Conservation (phyloP, 202 grass and related monocot genomes). For the Digitaria exilis region DNA sequence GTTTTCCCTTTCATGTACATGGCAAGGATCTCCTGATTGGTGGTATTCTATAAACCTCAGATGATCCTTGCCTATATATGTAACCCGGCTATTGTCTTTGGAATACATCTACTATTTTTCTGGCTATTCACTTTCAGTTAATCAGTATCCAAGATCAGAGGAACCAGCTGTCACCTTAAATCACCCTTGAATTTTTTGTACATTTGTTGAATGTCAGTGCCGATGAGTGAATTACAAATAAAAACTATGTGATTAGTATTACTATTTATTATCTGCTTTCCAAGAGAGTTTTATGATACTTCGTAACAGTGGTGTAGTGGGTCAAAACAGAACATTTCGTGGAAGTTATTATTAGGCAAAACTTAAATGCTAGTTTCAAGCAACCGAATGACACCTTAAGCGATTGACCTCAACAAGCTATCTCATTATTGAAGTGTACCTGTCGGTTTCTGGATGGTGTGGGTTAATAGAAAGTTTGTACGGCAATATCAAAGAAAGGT, state of each 20-base stretch:
- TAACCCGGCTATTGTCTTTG: too few species aligned
- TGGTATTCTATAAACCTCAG: too few species aligned
- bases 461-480: not conserved
- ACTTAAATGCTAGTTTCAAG: not conserved
- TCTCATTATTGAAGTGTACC: not conserved
- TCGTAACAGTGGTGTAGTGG: not conserved
- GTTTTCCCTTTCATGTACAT: too few species aligned
- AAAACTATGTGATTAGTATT: not conserved
- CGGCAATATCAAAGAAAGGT: not conserved
- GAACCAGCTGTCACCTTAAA: not conserved
- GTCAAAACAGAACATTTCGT: not conserved
- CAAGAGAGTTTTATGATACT: not conserved
- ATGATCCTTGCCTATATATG: too few species aligned
- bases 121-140: too few species aligned
- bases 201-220: not conserved
- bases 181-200: not conserved
- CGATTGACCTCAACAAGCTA: not conserved
- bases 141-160: not conserved
- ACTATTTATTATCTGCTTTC: not conserved
- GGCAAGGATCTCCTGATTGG: too few species aligned
- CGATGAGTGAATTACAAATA: not conserved
- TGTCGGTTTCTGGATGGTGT: not conserved
- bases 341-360: not conserved
- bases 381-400: not conserved
- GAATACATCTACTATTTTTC: too few species aligned